A percentile compares a stretch with the other conserved stretches of the same genome.
phyloP scores from a whole-genome alignment of 768 basidiomycete genomes.

The Phallus indusiatus region DNA sequence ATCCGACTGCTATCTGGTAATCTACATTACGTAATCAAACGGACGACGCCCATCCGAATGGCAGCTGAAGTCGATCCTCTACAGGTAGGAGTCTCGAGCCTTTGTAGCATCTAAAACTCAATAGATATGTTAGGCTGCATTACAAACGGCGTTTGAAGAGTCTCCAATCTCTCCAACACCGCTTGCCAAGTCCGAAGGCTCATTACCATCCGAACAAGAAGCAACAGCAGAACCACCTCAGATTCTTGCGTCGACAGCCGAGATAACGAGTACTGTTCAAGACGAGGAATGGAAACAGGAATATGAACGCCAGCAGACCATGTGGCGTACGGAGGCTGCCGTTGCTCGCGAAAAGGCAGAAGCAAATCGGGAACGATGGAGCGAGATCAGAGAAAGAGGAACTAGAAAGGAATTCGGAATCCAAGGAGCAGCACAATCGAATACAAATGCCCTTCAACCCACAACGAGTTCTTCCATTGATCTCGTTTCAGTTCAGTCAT shows the following conservation, averaged over 20 bases:
- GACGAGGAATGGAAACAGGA: slow-evolving; percentile 53
- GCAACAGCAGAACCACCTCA: slow-evolving; percentile 7
- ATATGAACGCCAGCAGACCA: slow-evolving; percentile 57
- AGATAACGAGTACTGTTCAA: background rate
- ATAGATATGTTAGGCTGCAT: slow-evolving; percentile 16
- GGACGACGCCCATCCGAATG: background rate
- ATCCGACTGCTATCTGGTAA: too few relatives aligned
- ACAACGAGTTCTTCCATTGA: too few relatives aligned
- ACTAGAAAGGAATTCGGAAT: background rate
- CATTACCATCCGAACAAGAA: slow-evolving; percentile 3
- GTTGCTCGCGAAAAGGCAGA: slow-evolving; percentile 69
- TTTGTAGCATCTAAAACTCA: background rate
- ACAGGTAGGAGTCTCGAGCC: background rate
- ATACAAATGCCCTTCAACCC: background rate
- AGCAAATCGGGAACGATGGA: slow-evolving; percentile 63
- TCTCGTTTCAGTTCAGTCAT: too few relatives aligned
- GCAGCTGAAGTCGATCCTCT: slow-evolving; percentile 2
- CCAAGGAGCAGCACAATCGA: background rate
- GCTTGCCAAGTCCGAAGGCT: too few relatives aligned
- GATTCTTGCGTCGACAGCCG: background rate
- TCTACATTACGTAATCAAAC: background rate
- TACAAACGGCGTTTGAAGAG: slow-evolving; percentile 20
- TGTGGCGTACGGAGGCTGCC: slow-evolving; percentile 67
- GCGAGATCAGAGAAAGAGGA: slow-evolving; percentile 44
- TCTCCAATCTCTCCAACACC: slow-evolving; percentile 17